Evolutionary conservation across 163 green algal species (phyloP).

Genomic region (Chlorella variabilis): DNA sequence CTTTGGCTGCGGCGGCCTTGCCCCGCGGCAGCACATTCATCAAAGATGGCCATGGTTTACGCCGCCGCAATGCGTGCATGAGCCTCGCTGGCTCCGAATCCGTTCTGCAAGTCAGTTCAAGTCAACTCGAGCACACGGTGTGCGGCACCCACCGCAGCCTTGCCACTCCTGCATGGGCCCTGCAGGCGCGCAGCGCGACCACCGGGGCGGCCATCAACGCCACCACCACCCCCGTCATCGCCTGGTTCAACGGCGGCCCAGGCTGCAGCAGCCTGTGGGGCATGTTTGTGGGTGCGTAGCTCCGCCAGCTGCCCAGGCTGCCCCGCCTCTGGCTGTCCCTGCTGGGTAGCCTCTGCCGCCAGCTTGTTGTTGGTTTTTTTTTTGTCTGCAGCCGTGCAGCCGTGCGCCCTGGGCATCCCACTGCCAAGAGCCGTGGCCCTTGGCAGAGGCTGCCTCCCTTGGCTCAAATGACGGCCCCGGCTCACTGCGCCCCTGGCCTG

Average conservation of each 20-base stretch:
- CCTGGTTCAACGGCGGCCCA: constrained; percentile 1
- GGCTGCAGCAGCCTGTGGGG: constrained; percentile 13
- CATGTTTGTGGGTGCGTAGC: background rate
- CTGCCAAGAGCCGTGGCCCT: too few species aligned
- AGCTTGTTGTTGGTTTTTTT: too few species aligned
- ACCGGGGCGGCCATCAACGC: background rate
- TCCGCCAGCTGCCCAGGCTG: background rate
- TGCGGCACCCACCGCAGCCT: too few species aligned
- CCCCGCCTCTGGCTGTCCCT: too few species aligned
- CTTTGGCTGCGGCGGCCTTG: background rate
- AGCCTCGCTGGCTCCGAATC: background rate
- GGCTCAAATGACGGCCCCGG: background rate
- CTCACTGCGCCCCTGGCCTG: background rate
- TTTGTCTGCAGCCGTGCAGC: too few species aligned
- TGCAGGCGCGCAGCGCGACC: background rate
- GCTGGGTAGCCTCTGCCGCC: too few species aligned
- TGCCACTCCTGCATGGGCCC: too few species aligned
- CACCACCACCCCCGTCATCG: background rate
- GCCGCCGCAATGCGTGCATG: background rate
- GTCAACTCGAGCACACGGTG: too few species aligned
- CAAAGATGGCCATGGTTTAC: too few species aligned
- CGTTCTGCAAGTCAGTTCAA: background rate
- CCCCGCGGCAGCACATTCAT: background rate
- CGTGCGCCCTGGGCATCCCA: too few species aligned
- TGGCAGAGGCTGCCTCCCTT: too few species aligned